Evolutionary conservation across 352 stramenopile genomes (phyloP), one percentile per base, ranked within the genome.

Genomic region (Aphanomyces cochlioides): DNA sequence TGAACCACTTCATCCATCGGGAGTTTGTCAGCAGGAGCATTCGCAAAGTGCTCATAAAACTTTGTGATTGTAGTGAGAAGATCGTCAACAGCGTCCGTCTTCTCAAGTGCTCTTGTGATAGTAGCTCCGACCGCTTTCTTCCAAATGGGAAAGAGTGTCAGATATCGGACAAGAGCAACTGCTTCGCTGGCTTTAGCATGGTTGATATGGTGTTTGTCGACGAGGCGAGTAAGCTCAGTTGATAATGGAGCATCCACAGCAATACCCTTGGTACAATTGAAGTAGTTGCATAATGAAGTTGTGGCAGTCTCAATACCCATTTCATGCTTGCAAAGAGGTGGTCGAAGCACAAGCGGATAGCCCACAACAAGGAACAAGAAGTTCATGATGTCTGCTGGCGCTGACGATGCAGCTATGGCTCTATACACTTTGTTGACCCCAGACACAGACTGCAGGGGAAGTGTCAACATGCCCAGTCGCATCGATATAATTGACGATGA

Each of bases 391-490:
- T 89, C 75, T 8, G 75, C 60, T 5, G 65, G 39, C 28, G 67
- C 61, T 8, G 75, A 56, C 36, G 78, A 72, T 17, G 77, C 57
- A 28, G 73, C 78, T 28, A 28, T 28, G 28, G 28, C 28, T 63
- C 78, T 77, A 57, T 89, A 72, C 15, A 88, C 78, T 56, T 80
- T 89, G 71, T 91, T 95, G 13, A 95, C 77, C 6, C 74, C 74
- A n/a, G 81, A 84, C 0, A 95, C 79, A 0, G 87, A 93, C 67
- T 90, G 82, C 7, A 90, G 71, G 0, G 87, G 87, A 69, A 95
- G 90, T 41, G 93, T 75, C 7, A 95, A 73, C 87, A 93, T 93
- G 1, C 82, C 86, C 37, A 95, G 74, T n/a, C 85, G 84, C 69
- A 93, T 88, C 66, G 82, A 93, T 39, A 93, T 79, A 7, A 81